These are phyloP conservation scores for Pythium rishiriense DNA, from an alignment of 352 stramenopile species.

Conservation along the genomic window DNA sequence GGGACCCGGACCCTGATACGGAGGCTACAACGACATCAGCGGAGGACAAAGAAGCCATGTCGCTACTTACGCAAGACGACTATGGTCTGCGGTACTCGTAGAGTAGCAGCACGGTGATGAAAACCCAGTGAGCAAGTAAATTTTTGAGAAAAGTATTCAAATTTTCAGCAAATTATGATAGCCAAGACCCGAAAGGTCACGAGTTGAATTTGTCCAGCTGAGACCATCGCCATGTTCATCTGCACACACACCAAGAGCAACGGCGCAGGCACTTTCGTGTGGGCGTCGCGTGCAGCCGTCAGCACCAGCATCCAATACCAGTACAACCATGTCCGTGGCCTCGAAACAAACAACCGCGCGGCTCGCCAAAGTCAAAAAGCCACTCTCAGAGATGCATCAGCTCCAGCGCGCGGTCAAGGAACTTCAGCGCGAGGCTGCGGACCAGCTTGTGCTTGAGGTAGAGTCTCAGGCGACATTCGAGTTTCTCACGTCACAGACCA, in stretches of 20 bases:
- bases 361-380: constrained; percentile 79
- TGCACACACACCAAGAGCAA: neutral
- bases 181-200: constrained; percentile 12
- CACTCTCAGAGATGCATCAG: constrained; percentile 80
- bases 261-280: neutral
- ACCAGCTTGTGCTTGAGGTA: constrained; percentile 75
- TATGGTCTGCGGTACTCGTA: constrained; percentile 80
- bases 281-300: neutral
- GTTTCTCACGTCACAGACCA: constrained; percentile 78
- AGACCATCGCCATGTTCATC: neutral
- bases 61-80: constrained; percentile 69
- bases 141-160: constrained; percentile 10
- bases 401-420: constrained; percentile 76
- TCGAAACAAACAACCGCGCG: constrained; percentile 58
- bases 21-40: constrained; percentile 81
- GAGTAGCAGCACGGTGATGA: neutral
- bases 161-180: neutral
- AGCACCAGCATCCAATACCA: too few relatives aligned
- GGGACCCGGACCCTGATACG: constrained; percentile 74
- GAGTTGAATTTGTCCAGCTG: neutral
- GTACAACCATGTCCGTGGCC: constrained; percentile 39
- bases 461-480: constrained; percentile 85
- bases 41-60: constrained; percentile 83
- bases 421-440: constrained; percentile 68
- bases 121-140: neutral